These are phyloP conservation scores for Sequoia sempervirens DNA, from an alignment of 75 land plant species.

Conservation along the genomic window DNA sequence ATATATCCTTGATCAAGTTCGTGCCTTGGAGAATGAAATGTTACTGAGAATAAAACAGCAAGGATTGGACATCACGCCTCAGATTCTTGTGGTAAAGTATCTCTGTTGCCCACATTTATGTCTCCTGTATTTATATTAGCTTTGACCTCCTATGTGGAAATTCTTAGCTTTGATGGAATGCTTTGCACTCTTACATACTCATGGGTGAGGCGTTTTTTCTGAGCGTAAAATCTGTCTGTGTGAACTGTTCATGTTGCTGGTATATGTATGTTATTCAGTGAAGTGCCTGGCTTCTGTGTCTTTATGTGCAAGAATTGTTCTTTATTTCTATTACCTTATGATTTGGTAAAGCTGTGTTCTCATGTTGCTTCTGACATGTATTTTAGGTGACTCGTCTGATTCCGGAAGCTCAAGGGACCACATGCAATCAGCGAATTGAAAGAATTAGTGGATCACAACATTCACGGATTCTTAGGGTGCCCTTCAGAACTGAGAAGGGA, in stretches of 20 bases:
- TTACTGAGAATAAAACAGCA: conserved; percentile 47
- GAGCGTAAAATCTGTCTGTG: background rate
- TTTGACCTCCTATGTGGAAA: background rate
- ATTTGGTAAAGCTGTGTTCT: background rate
- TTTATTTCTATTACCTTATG: background rate
- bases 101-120: too few species aligned
- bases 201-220: background rate
- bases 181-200: background rate
- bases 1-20: conserved; percentile 78
- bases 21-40: conserved; percentile 74
- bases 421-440: conserved; percentile 64
- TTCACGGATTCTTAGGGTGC: conserved; percentile 57
- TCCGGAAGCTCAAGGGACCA: conserved; percentile 65
- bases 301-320: background rate
- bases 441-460: conserved; percentile 53
- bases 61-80: conserved; percentile 51
- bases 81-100: conserved; percentile 54
- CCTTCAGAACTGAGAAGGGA: conserved; percentile 61
- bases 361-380: background rate
- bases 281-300: background rate
- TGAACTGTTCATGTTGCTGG: background rate
- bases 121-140: background rate
- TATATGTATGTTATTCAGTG: background rate
- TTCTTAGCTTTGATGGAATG: background rate
- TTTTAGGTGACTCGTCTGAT: conserved; percentile 64